Conservation (phyloP, 2,329 filamentous ascomycete species). For the Colletotrichum cereale region DNA sequence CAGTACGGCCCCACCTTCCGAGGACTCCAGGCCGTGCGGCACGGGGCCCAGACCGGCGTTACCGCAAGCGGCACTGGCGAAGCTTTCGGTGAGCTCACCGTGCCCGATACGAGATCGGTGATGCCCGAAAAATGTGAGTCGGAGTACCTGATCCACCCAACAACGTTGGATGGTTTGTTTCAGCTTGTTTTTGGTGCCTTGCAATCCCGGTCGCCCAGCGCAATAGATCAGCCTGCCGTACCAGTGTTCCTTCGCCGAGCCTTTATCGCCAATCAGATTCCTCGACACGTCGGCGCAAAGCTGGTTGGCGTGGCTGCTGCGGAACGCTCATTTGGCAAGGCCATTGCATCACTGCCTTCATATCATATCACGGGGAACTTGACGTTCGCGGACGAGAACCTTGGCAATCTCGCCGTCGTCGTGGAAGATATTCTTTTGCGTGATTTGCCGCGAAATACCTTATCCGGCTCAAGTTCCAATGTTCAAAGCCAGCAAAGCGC, state of each 20-base stretch:
- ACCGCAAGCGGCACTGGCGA: constrained; percentile 40
- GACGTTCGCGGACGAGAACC: constrained; percentile 40
- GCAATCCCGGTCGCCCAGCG: constrained; percentile 45
- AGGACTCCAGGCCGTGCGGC: constrained; percentile 43
- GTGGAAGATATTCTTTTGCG: constrained; percentile 45
- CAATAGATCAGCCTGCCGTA: constrained; percentile 49
- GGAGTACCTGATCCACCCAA: constrained; percentile 30
- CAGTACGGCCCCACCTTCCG: constrained; percentile 36
- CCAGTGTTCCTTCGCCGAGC: constrained; percentile 46
- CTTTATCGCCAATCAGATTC: constrained; percentile 42
- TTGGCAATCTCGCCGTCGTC: constrained; percentile 43
- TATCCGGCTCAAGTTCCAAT: no score
- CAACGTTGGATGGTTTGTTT: constrained; percentile 28
- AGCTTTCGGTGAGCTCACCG: constrained; percentile 33
- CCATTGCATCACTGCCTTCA: background rate
- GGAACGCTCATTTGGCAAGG: constrained; percentile 4
- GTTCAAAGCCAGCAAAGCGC: no score
- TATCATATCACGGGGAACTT: constrained; percentile 40
- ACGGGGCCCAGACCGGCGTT: constrained; percentile 15
- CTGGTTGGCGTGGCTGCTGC: constrained; percentile 38
- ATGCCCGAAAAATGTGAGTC: constrained; percentile 29
- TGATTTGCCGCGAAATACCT: no score
- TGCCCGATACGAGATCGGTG: constrained; percentile 15
- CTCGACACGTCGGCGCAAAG: constrained; percentile 38
- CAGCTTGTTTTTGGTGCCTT: constrained; percentile 48